Percentiles rank a stretch among this genome's conserved stretches.
phyloP scores from a whole-genome alignment of 768 basidiomycete species.

The Crepidotus variabilis region DNA sequence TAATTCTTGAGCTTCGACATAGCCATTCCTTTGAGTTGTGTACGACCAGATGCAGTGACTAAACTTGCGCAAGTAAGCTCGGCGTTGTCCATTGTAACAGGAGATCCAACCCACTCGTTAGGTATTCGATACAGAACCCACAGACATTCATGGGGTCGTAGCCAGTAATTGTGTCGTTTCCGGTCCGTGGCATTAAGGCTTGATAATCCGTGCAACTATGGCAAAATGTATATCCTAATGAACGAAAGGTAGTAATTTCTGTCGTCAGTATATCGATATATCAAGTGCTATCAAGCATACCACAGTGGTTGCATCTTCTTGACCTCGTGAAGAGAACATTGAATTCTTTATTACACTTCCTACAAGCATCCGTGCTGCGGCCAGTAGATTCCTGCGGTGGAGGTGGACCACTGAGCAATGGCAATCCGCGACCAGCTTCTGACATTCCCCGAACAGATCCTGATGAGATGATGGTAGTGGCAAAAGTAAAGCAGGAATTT shows the following conservation, averaged over 20 bases:
- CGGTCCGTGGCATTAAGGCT: constrained; percentile 69
- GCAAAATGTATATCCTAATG: constrained; percentile 68
- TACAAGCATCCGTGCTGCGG: constrained; percentile 37
- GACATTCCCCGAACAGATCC: constrained; percentile 10
- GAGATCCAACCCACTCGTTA: constrained; percentile 44
- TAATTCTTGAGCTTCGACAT: constrained; percentile 67
- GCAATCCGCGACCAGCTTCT: constrained; percentile 45
- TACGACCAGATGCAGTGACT: constrained; percentile 71
- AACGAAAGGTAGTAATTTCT: constrained; percentile 2
- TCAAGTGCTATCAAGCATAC: constrained; percentile 32
- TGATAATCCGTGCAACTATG: constrained; percentile 72
- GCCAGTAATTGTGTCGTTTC: constrained; percentile 38
- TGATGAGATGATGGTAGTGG: constrained; percentile 5
- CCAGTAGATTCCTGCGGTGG: constrained; percentile 30
- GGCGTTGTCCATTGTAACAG: neutral
- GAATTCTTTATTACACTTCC: constrained; percentile 76
- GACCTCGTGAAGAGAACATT: constrained; percentile 60
- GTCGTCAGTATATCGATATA: neutral
- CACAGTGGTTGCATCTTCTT: constrained; percentile 72
- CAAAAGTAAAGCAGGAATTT: constrained; percentile 6
- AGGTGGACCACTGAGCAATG: constrained; percentile 68
- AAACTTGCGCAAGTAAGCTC: neutral
- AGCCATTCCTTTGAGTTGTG: constrained; percentile 50
- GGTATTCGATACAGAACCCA: constrained; percentile 66
- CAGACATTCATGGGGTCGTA: constrained; percentile 69